These are phyloP conservation scores for Candida insectalens DNA, from an alignment of 805 yeast genomes.

Conservation along the genomic window DNA sequence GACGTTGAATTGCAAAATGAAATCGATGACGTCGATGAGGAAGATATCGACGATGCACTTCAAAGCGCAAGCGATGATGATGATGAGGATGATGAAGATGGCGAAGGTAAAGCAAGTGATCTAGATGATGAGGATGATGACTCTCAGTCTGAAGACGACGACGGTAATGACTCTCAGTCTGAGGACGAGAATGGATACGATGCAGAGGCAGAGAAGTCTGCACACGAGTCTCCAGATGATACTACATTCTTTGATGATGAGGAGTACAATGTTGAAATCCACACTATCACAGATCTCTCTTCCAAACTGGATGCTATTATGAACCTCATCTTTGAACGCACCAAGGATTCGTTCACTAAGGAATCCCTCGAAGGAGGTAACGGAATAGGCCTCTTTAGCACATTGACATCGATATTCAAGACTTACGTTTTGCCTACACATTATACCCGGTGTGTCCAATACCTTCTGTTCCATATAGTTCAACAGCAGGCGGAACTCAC, in stretches of 20 bases:
- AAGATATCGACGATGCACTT: conserved; percentile 41
- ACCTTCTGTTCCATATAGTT: conserved; percentile 67
- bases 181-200: conserved; percentile 14
- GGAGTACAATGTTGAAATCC: conserved; percentile 37
- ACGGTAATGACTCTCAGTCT: conserved; percentile 20
- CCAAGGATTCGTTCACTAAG: conserved; percentile 38
- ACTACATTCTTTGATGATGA: conserved; percentile 22
- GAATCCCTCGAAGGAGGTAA: conserved; percentile 48
- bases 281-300: conserved; percentile 43
- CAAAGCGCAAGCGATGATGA: conserved; percentile 22
- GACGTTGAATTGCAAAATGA: conserved; percentile 91
- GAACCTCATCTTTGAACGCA: conserved; percentile 41
- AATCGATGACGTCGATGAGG: conserved; percentile 76
- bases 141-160: conserved; percentile 9
- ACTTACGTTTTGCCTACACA: conserved; percentile 86
- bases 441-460: conserved; percentile 82
- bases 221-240: conserved; percentile 23
- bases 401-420: conserved; percentile 67
- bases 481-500: conserved; percentile 76
- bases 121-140: conserved; percentile 22
- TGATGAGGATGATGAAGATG: conserved; percentile 21
- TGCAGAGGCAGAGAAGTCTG: conserved; percentile 24
- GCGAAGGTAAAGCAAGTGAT: conserved; percentile 26
- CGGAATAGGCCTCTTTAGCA: conserved; percentile 61
- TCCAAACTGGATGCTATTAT: conserved; percentile 67